These are phyloP conservation scores for Pichia norvegensis DNA, from an alignment of 1,139 yeast species.

Conservation along the genomic window DNA sequence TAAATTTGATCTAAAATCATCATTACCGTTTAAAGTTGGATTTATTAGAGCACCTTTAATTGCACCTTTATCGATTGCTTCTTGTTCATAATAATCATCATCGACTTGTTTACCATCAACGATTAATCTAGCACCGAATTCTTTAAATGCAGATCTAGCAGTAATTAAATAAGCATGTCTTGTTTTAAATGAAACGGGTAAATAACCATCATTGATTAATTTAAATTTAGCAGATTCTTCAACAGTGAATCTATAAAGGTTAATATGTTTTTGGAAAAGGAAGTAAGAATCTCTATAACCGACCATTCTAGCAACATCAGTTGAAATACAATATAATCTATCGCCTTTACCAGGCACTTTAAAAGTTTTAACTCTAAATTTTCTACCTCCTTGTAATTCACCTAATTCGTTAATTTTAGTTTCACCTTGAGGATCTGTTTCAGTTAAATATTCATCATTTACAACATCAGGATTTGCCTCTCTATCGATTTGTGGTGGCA, in stretches of 20 bases:
- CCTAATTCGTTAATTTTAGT: constrained; percentile 67
- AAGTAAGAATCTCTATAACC: constrained; percentile 92
- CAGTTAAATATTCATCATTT: constrained; percentile 79
- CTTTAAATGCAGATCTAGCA: constrained; percentile 82
- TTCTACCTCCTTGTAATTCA: constrained; percentile 63
- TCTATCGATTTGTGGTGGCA: constrained; percentile 6
- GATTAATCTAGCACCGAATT: constrained; percentile 83
- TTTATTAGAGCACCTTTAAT: constrained; percentile 51
- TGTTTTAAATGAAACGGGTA: constrained; percentile 88
- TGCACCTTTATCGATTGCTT: constrained; percentile 62
- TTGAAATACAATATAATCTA: constrained; percentile 77
- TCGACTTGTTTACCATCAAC: constrained; percentile 71
- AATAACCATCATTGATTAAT: constrained; percentile 68
- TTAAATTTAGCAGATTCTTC: constrained; percentile 76
- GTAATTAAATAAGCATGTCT: constrained; percentile 85
- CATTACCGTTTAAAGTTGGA: constrained; percentile 7
- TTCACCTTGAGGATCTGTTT: constrained; percentile 75
- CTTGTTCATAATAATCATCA: constrained; percentile 86
- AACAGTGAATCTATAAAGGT: constrained; percentile 64
- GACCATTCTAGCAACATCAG: constrained; percentile 92
- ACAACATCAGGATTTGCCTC: constrained; percentile 28
- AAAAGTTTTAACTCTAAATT: constrained; percentile 74
- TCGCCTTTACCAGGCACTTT: constrained; percentile 69
- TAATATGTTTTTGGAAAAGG: constrained; percentile 75
- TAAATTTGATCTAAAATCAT: constrained; percentile 10